A percentile compares a stretch with the other conserved stretches of the same genome.
Conservation (phyloP, 148 eudicot genomes). For the Vaccinium myrtillus region DNA sequence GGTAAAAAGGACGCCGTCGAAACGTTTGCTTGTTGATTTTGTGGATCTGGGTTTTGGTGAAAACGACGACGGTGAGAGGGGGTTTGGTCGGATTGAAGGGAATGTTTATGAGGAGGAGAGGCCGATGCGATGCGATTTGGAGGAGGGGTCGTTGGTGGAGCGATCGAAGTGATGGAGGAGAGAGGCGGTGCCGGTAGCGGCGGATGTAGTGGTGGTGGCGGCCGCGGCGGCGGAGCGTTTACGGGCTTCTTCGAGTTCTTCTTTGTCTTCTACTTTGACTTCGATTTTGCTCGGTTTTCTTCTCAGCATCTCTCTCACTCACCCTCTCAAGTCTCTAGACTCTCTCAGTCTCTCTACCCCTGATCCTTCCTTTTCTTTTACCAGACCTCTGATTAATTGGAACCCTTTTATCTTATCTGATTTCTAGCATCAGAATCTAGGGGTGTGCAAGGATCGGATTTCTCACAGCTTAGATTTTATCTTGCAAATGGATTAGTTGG, state of each 20-base stretch:
- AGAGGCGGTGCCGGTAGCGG: slow-evolving; percentile 39
- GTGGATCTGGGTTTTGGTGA: no score
- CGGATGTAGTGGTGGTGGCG: slow-evolving; percentile 32
- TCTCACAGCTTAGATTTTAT: no score
- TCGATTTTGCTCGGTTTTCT: slow-evolving; percentile 76
- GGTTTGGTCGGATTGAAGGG: background rate
- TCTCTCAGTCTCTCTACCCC: no score
- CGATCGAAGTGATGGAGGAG: slow-evolving; percentile 71
- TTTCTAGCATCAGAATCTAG: no score
- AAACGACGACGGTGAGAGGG: background rate
- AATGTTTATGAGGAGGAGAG: slow-evolving; percentile 25
- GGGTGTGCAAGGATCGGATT: no score
- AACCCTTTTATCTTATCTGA: no score
- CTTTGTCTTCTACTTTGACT: slow-evolving; percentile 75
- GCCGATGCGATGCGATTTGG: slow-evolving; percentile 76
- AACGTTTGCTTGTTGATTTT: background rate
- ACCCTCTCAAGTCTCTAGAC: background rate
- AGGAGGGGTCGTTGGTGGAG: slow-evolving; percentile 39
- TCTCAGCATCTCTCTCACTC: slow-evolving; percentile 47
- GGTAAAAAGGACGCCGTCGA: background rate
- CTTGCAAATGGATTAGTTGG: no score
- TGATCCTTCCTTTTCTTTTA: background rate
- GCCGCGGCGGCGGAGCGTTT: slow-evolving; percentile 44
- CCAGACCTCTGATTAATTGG: no score
- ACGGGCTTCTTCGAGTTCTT: slow-evolving; percentile 72